Evolutionary conservation across 306 rosid species (phyloP), one percentile per base, ranked within the genome.

Genomic region (Boehmeria nivea): DNA sequence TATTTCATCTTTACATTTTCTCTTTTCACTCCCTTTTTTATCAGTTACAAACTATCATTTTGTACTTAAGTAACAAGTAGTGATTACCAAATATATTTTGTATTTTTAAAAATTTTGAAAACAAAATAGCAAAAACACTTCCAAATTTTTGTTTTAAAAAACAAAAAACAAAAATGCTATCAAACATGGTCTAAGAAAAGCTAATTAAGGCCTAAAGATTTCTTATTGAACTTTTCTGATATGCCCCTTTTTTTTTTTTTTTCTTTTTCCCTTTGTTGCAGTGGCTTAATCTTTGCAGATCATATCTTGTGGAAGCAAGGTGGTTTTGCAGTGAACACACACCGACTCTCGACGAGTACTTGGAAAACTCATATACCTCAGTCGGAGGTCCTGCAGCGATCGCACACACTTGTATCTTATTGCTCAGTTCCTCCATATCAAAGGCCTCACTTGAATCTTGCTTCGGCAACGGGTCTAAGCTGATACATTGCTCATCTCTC

Each of bases 231-330:
- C 36, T 31, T 10, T 31, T 31, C 5, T 31, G 36, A 31, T 10
- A 31, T 31, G 9, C 36, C 36, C 9, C 36, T 31, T 31, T 4
- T 25, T 23, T 40, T 18, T 0, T 6, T 6, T 15, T 20, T 15
- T 8, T 3, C 1, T 15, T 3, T 7, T 10, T 16, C 12, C 6
- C 28, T 46, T 10, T 19, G 1, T 1, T 26, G 49, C 70, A 68
- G 78, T 68, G 78, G 71, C 46, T 11, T 8, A 68, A 49, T 45
- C 74, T 61, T 24, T 63, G 74, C 26, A 21, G 13, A 18, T 23
- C 79, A 6, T 63, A 73, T 54, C 20, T 68, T 6, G 43, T 51
- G 10, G 79, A 73, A 57, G 70, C 78, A 37, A 17, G 43, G 54
- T 73, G 74, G 78, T 73, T 62, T 23, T 36, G 8, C 54, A 8